A percentile compares a stretch with the other conserved stretches of the same genome.
phyloP scores from a whole-genome alignment of 2,329 filamentous ascomycete species.

The Colletotrichum filicis region DNA sequence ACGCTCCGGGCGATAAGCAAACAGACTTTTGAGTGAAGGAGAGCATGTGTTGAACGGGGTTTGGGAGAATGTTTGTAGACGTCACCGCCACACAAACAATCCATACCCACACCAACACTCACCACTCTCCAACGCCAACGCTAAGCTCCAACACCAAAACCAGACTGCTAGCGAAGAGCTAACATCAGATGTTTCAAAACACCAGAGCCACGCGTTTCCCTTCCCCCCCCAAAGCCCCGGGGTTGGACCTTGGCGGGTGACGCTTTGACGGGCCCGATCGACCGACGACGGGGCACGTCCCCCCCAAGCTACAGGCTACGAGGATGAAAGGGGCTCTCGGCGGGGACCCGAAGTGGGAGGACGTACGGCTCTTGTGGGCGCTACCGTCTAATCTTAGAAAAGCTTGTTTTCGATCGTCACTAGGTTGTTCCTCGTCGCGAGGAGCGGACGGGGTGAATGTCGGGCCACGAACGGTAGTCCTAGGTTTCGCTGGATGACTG shows the following conservation, averaged over 20 bases:
- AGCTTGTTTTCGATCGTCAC: neutral
- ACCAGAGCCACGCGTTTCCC: slow-evolving; percentile 5
- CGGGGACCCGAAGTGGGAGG: neutral
- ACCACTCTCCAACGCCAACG: neutral
- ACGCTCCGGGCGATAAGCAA: neutral
- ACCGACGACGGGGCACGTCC: neutral
- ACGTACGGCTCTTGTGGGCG: neutral
- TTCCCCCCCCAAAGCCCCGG: neutral
- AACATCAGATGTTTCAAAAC: slow-evolving; percentile 16
- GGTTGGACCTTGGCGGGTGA: neutral
- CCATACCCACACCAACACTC: neutral
- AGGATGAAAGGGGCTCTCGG: slow-evolving; percentile 4
- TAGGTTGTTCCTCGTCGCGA: neutral
- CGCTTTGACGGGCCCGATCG: slow-evolving; percentile 18
- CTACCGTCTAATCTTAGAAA: slow-evolving; percentile 5
- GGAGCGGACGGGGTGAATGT: neutral
- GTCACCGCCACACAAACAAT: neutral
- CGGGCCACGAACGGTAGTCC: neutral
- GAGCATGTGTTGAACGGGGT: too few relatives aligned
- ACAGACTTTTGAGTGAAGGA: neutral
- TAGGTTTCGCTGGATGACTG: neutral
- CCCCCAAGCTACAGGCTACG: neutral
- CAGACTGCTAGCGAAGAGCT: neutral
- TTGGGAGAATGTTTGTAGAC: neutral
- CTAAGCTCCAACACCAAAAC: neutral